phyloP scores from a whole-genome alignment of 441 rosid species.

The Euphorbia celastroides region DNA sequence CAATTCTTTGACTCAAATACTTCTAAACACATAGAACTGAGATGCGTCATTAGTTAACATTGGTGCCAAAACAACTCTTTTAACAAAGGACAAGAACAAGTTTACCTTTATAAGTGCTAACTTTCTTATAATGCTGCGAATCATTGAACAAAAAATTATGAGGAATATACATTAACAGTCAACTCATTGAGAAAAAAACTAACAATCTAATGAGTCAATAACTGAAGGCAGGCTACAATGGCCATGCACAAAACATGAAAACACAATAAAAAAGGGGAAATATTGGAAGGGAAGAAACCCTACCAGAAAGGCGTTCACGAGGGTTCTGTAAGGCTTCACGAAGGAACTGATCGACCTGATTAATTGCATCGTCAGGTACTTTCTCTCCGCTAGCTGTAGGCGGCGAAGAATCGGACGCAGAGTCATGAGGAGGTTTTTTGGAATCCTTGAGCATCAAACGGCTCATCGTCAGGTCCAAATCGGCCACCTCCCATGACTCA shows the following conservation, averaged over 20 bases:
- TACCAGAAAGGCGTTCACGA: slow-evolving; percentile 74
- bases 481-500: slow-evolving; percentile 72
- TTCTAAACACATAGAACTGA: neutral
- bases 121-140: neutral
- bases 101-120: neutral
- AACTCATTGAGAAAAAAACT: neutral
- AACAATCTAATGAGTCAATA: no score
- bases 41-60: neutral
- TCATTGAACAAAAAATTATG: neutral
- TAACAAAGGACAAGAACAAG: neutral
- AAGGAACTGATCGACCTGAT: slow-evolving; percentile 74
- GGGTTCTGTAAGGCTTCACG: slow-evolving; percentile 75
- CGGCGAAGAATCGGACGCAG: neutral
- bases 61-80: neutral
- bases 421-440: slow-evolving; percentile 15
- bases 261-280: neutral
- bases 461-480: slow-evolving; percentile 51
- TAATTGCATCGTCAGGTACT: slow-evolving; percentile 35
- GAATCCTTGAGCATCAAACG: slow-evolving; percentile 35
- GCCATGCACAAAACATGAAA: neutral
- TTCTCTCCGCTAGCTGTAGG: slow-evolving; percentile 22
- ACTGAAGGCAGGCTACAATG: neutral
- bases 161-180: neutral
- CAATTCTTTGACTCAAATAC: neutral
- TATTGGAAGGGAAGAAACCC: neutral